Percentiles rank a stretch among this genome's conserved stretches.
Evolutionary conservation across 495 filamentous ascomycete species (phyloP).

Genomic region (Tuber aestivum): DNA sequence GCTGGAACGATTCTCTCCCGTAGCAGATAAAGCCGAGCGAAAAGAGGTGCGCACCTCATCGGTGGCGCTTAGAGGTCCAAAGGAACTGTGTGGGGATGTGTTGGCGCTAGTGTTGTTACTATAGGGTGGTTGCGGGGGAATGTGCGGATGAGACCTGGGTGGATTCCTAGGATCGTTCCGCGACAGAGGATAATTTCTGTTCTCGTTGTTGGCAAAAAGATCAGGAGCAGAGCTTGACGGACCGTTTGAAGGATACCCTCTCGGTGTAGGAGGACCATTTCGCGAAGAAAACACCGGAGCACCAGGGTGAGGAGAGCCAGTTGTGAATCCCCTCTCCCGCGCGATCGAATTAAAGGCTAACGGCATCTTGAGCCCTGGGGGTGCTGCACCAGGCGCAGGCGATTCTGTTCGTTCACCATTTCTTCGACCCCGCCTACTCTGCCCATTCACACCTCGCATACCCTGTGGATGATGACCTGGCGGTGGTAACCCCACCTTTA

Average conservation of each 20-base stretch:
- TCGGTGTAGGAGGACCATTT: constrained; percentile 21
- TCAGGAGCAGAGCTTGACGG: constrained; percentile 36
- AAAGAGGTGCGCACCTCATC: constrained; percentile 35
- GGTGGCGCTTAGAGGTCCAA: constrained; percentile 20
- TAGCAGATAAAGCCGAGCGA: constrained; percentile 35
- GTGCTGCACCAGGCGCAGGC: constrained; percentile 25
- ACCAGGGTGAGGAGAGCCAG: constrained; percentile 32
- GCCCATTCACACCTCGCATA: constrained; percentile 13
- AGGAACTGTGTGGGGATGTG: constrained; percentile 39
- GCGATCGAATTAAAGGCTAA: constrained; percentile 41
- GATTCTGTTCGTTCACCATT: constrained; percentile 25
- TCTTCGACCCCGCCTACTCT: constrained; percentile 24
- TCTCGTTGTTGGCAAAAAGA: constrained; percentile 36
- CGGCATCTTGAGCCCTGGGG: constrained; percentile 39
- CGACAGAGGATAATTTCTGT: constrained; percentile 24
- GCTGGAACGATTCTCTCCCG: constrained; percentile 34
- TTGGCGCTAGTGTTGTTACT: constrained; percentile 38
- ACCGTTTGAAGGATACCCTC: constrained; percentile 12
- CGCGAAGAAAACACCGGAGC: constrained; percentile 17
- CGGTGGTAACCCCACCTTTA: constrained; percentile 32
- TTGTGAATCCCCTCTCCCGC: constrained; percentile 39
- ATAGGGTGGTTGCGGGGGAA: constrained; percentile 31
- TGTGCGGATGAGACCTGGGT: constrained; percentile 33
- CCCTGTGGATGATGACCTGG: constrained; percentile 30
- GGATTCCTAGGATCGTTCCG: constrained; percentile 31